Base-by-base conservation (phyloP, 1,284 basidiomycete species). In the Porogramme epimiltina region DNA sequence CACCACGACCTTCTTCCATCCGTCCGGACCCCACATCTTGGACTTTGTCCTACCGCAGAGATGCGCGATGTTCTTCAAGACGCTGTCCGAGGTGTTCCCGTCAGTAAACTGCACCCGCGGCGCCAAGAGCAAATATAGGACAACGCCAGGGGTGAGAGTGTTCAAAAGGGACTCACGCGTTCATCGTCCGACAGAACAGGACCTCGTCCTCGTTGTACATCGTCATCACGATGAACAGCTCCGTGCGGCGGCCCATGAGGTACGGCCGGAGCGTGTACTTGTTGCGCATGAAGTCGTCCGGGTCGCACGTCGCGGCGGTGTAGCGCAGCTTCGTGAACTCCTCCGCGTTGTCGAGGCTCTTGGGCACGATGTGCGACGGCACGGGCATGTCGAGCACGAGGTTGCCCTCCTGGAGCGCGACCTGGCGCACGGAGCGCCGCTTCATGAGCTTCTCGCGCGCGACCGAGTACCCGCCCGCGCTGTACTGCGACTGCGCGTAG, bases 151-250 rank as follows among this genome's bases (percentile, higher is more conserved):
- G n/a, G n/a, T n/a, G n/a, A n/a, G n/a, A n/a, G n/a, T n/a, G n/a
- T n/a, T n/a, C 20, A 47, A 45, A 13, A 31, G 19, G n/a, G 33
- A 25, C 86, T 64, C 65, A 89, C 77, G 91, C 82, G 65, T 95
- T 95, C 88, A 96, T 94, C 4, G 93, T 94, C 63, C 80, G 82
- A 62, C 80, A 77, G 64, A 93, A 91, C 20, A 98, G 77, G 19
- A 91, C 80, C 61, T 95, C 91, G 66, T 95, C 91, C 72, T 98
- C 95, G 70, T 98, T 98, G 73, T 98, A 94, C 89, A 94, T 94
- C 40, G 92, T 94, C 89, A 94, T 92, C 45, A 93, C 92, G 63
- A 98, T 95, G 68, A 98, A 92, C 6, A 98, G 79, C 72, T 98
- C 95, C 0, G 95, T 98, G 58, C 86, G 82, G 39, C 95, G 86